Evolutionary conservation across 192 early-diverging fungal genomes (phyloP).

Genomic region (Mortierella claussenii): DNA sequence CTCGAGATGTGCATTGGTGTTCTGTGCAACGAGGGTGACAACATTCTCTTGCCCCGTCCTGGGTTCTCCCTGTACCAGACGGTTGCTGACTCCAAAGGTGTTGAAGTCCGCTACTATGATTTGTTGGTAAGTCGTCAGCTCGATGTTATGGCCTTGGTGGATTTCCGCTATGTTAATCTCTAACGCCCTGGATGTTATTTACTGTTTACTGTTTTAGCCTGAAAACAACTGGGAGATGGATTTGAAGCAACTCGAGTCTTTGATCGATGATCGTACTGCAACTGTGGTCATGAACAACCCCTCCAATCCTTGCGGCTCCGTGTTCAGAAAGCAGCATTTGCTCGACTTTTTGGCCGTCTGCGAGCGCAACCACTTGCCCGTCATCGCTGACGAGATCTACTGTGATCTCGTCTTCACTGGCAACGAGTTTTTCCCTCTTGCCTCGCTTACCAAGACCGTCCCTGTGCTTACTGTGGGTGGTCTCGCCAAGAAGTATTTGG

Average conservation of each 20-base stretch:
- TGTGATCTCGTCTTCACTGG: constrained; percentile 85
- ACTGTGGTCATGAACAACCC: constrained; percentile 91
- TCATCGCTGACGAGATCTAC: constrained; percentile 94
- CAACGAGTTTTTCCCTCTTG: constrained; percentile 70
- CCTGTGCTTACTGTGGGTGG: constrained; percentile 87
- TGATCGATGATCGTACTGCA: constrained; percentile 84
- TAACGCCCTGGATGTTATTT: too few species aligned
- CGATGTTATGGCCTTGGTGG: too few species aligned
- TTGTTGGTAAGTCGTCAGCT: constrained; percentile 62
- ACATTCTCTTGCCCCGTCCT: constrained; percentile 86
- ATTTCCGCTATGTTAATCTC: too few species aligned
- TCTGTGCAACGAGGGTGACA: constrained; percentile 81
- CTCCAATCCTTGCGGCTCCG: constrained; percentile 93
- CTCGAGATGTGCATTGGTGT: constrained; percentile 78
- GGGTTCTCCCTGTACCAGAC: constrained; percentile 91
- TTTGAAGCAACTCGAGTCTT: constrained; percentile 78
- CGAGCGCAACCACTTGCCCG: constrained; percentile 79
- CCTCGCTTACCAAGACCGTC: constrained; percentile 81
- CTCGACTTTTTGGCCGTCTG: constrained; percentile 76
- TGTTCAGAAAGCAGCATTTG: constrained; percentile 79
- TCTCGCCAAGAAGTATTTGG: constrained; percentile 88
- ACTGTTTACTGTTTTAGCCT: constrained; percentile 57
- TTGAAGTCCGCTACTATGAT: constrained; percentile 85
- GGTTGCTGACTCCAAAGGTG: constrained; percentile 76
- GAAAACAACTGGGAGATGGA: constrained; percentile 88